Conservation (phyloP, 805 yeast genomes). For the Brettanomyces sp. region DNA sequence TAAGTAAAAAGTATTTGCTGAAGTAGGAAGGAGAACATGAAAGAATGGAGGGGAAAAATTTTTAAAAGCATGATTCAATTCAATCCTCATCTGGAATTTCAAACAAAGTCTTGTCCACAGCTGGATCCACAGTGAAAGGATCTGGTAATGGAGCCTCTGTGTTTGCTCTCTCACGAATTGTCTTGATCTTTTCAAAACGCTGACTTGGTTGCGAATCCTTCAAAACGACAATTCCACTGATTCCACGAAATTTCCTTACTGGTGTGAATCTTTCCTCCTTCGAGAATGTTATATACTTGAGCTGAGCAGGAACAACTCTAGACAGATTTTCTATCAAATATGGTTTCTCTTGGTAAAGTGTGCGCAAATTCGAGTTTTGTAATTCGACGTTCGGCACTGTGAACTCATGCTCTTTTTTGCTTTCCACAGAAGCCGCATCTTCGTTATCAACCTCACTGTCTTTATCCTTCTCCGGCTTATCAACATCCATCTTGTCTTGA, state of each 20-base stretch:
- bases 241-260: conserved; percentile 63
- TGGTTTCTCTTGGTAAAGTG: conserved; percentile 47
- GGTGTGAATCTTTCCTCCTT: conserved; percentile 75
- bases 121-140: conserved; percentile 54
- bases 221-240: conserved; percentile 64
- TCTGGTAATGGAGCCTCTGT: conserved; percentile 69
- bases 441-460: conserved; percentile 15
- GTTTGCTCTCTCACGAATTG: conserved; percentile 69
- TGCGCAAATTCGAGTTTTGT: conserved; percentile 30
- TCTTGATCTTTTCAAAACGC: conserved; percentile 60
- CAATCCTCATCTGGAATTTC: conserved; percentile 15
- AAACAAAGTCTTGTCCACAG: conserved; percentile 21
- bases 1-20: background rate
- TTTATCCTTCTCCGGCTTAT: conserved; percentile 28
- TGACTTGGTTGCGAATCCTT: conserved; percentile 54
- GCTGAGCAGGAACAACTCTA: conserved; percentile 83
- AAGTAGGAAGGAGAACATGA: background rate
- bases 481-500: conserved; percentile 34
- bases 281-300: conserved; percentile 69
- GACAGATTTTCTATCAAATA: conserved; percentile 71
- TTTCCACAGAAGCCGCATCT: conserved; percentile 12
- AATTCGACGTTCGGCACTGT: conserved; percentile 10
- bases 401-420: conserved; percentile 11
- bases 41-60: background rate
- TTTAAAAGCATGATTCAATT: background rate